phyloP scores from a whole-genome alignment of 306 rosid species.

The Vachellia pachyceras region DNA sequence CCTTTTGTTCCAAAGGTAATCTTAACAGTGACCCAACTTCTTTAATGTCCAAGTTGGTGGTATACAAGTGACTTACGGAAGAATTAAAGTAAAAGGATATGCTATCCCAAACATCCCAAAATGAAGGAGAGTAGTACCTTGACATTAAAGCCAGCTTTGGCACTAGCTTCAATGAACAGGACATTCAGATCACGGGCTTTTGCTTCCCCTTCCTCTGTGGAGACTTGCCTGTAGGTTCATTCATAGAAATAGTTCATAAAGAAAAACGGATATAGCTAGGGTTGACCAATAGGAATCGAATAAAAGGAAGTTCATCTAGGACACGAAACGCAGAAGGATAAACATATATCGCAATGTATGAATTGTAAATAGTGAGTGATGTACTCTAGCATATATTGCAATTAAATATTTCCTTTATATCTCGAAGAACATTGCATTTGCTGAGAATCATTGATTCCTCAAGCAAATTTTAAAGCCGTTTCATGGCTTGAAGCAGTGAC shows the following conservation, averaged over 20 bases:
- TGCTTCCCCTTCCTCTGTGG: slow-evolving; percentile 1
- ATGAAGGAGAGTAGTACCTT: neutral
- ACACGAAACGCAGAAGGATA: too few relatives aligned
- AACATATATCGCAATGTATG: too few relatives aligned
- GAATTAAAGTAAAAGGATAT: slow-evolving; percentile 12
- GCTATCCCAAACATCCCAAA: neutral
- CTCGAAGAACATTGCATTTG: neutral
- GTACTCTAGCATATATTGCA: neutral
- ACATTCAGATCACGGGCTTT: neutral
- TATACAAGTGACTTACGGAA: slow-evolving; percentile 19
- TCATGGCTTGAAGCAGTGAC: neutral
- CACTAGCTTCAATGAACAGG: neutral
- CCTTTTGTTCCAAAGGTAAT: slow-evolving; percentile 26
- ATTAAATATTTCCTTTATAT: slow-evolving; percentile 35
- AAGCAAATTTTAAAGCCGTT: neutral
- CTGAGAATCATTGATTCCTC: neutral
- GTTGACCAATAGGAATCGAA: too few relatives aligned
- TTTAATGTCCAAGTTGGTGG: neutral
- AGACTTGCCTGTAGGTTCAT: neutral
- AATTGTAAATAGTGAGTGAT: too few relatives aligned
- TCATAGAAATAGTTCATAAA: neutral
- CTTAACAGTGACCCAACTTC: slow-evolving; percentile 2
- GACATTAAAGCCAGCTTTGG: neutral
- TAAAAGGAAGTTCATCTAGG: too few relatives aligned
- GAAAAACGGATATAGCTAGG: neutral